Conservation (phyloP, 352 stramenopile genomes). For the Globisporangium takayamanum region DNA sequence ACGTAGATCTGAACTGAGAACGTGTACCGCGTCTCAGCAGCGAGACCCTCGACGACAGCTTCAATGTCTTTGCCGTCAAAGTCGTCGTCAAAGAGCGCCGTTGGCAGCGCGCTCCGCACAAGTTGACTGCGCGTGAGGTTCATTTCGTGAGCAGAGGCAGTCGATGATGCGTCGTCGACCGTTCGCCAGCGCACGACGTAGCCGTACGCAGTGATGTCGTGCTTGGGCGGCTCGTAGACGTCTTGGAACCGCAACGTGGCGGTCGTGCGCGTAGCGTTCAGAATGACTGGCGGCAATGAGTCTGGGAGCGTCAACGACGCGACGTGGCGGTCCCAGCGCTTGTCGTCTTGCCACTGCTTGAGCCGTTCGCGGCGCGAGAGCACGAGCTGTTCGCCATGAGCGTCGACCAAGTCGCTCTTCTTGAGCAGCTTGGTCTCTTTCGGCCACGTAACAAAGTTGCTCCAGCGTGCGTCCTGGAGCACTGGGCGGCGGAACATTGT, state of each 20-base stretch:
- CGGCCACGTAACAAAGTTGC: constrained; percentile 56
- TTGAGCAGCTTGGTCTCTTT: constrained; percentile 40
- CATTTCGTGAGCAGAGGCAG: constrained; percentile 11
- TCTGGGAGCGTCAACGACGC: constrained; percentile 64
- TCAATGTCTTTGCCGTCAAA: constrained; percentile 79
- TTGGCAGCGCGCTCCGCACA: constrained; percentile 52
- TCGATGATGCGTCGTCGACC: constrained; percentile 12
- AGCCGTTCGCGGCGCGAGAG: constrained; percentile 67
- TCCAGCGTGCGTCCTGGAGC: constrained; percentile 30
- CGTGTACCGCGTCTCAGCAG: constrained; percentile 54
- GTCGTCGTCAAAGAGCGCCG: constrained; percentile 61
- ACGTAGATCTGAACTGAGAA: constrained; percentile 70
- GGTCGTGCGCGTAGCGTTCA: constrained; percentile 47
- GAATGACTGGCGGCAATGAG: constrained; percentile 43
- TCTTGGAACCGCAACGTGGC: constrained; percentile 69
- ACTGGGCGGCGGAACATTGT: constrained; percentile 43
- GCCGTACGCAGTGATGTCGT: constrained; percentile 59
- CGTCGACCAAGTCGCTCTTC: constrained; percentile 18
- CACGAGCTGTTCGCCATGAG: constrained; percentile 15
- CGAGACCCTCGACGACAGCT: constrained; percentile 37
- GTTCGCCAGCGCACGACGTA: constrained; percentile 56
- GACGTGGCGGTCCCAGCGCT: constrained; percentile 58
- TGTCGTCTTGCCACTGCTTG: constrained; percentile 78
- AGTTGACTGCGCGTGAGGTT: constrained; percentile 54
- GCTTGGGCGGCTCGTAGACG: constrained; percentile 48